Evolutionary conservation across 176 grass and related monocot species (phyloP).

Genomic region (Carex scoparia): DNA sequence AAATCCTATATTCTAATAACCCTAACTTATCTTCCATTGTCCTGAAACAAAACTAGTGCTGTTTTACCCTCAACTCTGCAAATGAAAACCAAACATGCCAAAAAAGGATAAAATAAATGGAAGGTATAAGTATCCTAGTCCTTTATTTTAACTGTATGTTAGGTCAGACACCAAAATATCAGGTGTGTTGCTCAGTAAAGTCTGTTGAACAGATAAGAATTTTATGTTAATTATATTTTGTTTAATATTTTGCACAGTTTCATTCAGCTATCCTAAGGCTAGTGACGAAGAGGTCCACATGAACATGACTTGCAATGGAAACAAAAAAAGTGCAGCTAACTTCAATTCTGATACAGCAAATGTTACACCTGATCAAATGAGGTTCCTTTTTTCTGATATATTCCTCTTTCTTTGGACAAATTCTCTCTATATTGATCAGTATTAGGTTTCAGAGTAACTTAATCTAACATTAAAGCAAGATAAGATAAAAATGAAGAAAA

Average conservation of each 20-base stretch:
- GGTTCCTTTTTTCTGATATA: slow-evolving; percentile 32
- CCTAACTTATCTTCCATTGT: not conserved
- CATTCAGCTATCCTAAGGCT: slow-evolving; percentile 76
- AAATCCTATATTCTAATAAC: not conserved
- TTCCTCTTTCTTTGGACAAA: slow-evolving; percentile 19
- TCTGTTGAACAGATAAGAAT: not conserved
- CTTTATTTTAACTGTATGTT: not conserved
- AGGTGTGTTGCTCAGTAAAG: not conserved
- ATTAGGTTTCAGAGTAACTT: not conserved
- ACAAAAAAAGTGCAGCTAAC: slow-evolving; percentile 57
- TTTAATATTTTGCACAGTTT: slow-evolving; percentile 39
- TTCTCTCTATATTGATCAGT: slow-evolving; percentile 1
- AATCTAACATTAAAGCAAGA: not conserved
- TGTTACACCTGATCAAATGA: slow-evolving; percentile 96
- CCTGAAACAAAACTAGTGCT: not conserved
- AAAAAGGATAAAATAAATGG: not conserved
- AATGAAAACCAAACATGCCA: not conserved
- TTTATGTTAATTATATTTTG: not conserved
- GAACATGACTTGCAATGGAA: slow-evolving; percentile 82
- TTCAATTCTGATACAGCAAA: slow-evolving; percentile 71
- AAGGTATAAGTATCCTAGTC: not conserved
- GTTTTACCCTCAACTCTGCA: not conserved
- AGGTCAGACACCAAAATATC: not conserved
- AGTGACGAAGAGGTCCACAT: slow-evolving; percentile 73
- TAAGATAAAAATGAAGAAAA: not conserved